Percentiles rank a stretch among this genome's conserved stretches.
Evolutionary conservation across 257 asterid genomes (phyloP).

Genomic region (Solanum bulbocastanum): DNA sequence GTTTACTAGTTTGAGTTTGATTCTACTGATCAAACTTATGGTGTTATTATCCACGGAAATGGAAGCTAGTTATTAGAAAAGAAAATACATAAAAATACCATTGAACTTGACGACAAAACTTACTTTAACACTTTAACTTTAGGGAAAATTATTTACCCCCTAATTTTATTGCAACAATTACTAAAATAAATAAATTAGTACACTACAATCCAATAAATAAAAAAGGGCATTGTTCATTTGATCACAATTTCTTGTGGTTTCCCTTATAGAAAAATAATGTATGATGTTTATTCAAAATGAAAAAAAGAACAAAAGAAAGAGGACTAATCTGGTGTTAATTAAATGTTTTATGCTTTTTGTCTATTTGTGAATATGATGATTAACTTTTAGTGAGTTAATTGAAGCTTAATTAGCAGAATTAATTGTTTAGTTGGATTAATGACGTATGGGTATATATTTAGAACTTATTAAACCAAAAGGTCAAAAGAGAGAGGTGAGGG

Average conservation of each 20-base stretch:
- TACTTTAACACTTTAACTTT: too few relatives aligned
- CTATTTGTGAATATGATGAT: background rate
- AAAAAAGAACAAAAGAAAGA: background rate
- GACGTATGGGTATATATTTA: background rate
- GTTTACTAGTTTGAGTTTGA: background rate
- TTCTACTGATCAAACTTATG: background rate
- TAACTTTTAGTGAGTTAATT: background rate
- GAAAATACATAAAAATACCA: background rate
- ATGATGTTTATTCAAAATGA: background rate
- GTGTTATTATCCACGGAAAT: background rate
- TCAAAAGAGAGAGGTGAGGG: background rate
- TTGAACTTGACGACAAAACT: too few relatives aligned
- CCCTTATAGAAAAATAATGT: background rate
- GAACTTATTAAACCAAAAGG: background rate
- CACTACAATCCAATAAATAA: background rate
- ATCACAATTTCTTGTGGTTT: background rate
- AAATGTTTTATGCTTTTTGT: background rate
- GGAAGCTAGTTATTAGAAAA: background rate
- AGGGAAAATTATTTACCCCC: too few relatives aligned
- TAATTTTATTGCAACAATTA: background rate
- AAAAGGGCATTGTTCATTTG: background rate
- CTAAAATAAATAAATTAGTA: background rate
- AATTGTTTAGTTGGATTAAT: background rate
- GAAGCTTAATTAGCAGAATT: background rate
- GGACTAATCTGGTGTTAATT: background rate